These are phyloP conservation scores for Geotrichum candidum DNA, from an alignment of 1,139 yeast genomes.

Conservation along the genomic window DNA sequence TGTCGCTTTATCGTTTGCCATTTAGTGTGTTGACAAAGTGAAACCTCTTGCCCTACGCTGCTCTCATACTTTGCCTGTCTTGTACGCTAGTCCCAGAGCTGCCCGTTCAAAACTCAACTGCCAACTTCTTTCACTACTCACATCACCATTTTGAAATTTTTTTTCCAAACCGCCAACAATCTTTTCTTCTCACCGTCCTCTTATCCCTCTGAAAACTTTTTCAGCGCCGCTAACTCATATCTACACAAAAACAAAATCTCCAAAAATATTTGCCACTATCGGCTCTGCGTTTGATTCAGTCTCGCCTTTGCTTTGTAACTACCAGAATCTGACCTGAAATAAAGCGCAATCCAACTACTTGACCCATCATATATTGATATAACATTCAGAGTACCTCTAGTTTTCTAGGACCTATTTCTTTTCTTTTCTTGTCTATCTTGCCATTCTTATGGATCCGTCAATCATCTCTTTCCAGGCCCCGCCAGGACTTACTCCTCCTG, in stretches of 20 bases:
- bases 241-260: too few relatives aligned
- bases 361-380: not conserved
- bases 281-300: not conserved
- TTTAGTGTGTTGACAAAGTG: not conserved
- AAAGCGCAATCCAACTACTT: not conserved
- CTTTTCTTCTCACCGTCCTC: not conserved
- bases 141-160: not conserved
- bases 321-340: not conserved
- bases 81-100: not conserved
- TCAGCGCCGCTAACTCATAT: not conserved
- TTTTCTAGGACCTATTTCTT: not conserved
- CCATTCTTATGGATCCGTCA: conserved; percentile 16
- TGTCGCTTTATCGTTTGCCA: not conserved
- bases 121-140: not conserved
- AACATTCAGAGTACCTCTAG: not conserved
- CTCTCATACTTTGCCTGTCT: too few relatives aligned
- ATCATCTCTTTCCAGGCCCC: conserved; percentile 15
- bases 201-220: not conserved
- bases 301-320: not conserved
- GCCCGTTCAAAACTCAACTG: not conserved
- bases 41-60: too few relatives aligned
- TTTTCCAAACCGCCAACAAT: not conserved
- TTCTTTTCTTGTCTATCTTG: not conserved
- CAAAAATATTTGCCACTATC: not conserved
- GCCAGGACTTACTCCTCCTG: conserved; percentile 1